Conservation (phyloP, 345 rosid species). For the Melastoma malabathricum region DNA sequence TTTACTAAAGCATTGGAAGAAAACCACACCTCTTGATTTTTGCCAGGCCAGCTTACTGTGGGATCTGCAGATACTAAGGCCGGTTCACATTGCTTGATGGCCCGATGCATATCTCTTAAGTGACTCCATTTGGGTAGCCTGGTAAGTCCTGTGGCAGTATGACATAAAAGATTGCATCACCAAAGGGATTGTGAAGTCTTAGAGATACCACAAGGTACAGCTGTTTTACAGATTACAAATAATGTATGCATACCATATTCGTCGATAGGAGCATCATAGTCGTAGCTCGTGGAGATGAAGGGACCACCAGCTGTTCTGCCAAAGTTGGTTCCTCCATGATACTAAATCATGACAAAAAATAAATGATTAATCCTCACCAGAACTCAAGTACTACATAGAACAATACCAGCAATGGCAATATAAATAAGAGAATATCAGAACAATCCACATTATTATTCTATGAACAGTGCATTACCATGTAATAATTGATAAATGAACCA, state of each 20-base stretch:
- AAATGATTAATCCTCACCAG: not conserved
- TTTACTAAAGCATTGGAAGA: not conserved
- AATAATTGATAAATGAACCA: slow-evolving; percentile 32
- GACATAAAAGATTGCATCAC: too few relatives aligned
- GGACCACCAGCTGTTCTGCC: slow-evolving; percentile 41
- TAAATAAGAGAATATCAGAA: not conserved
- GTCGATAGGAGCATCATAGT: slow-evolving; percentile 41
- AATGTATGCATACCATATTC: slow-evolving; percentile 24
- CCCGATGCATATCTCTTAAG: slow-evolving; percentile 30
- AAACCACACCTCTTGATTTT: slow-evolving; percentile 16
- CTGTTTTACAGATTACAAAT: too few relatives aligned
- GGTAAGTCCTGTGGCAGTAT: slow-evolving; percentile 12
- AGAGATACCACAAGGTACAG: too few relatives aligned
- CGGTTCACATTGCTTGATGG: slow-evolving; percentile 29
- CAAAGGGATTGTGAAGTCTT: too few relatives aligned
- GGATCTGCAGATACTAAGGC: slow-evolving; percentile 39
- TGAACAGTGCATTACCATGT: slow-evolving; percentile 16
- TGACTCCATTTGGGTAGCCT: slow-evolving; percentile 38
- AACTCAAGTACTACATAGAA: not conserved
- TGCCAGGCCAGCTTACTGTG: slow-evolving; percentile 19
- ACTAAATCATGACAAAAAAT: slow-evolving; percentile 11
- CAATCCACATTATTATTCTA: too few relatives aligned
- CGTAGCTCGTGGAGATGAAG: slow-evolving; percentile 38
- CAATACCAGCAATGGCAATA: not conserved
- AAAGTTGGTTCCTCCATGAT: slow-evolving; percentile 43